Evolutionary conservation across 495 filamentous ascomycete genomes (phyloP).

Genomic region (Aeminium ludgeri): DNA sequence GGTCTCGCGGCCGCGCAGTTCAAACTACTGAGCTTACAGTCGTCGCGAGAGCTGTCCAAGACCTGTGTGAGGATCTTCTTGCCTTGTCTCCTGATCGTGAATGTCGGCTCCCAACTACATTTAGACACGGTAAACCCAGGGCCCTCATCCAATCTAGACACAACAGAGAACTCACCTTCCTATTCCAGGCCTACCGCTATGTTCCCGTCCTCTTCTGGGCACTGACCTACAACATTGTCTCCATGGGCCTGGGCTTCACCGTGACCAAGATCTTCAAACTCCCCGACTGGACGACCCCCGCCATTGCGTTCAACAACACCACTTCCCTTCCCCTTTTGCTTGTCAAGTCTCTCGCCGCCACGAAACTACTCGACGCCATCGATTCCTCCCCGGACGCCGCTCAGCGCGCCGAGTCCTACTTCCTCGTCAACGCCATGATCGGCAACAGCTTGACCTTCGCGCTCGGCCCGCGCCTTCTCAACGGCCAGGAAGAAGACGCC

Average conservation of each 20-base stretch:
- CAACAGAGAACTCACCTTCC: no score
- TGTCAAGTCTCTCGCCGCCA: conserved; percentile 44
- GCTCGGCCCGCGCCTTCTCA: conserved; percentile 43
- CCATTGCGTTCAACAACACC: conserved; percentile 63
- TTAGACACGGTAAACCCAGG: conserved; percentile 27
- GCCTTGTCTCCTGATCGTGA: conserved; percentile 50
- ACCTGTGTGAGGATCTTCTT: conserved; percentile 54
- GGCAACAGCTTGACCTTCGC: conserved; percentile 47
- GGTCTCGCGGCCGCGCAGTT: conserved; percentile 44
- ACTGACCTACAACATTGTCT: conserved; percentile 36
- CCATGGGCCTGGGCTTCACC: conserved; percentile 34
- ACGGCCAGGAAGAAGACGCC: conserved; percentile 29
- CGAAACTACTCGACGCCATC: conserved; percentile 42
- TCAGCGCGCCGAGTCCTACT: conserved; percentile 51
- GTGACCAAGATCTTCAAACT: conserved; percentile 34
- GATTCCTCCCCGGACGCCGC: conserved; percentile 36
- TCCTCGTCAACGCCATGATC: conserved; percentile 48
- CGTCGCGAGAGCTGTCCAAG: conserved; percentile 46
- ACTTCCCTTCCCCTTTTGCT: conserved; percentile 54
- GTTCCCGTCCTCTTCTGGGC: conserved; percentile 36
- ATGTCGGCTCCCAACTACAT: conserved; percentile 50
- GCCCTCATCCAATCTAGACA: no score
- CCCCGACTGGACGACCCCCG: conserved; percentile 48
- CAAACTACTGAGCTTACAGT: conserved; percentile 35
- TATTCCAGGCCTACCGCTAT: conserved; percentile 1